Conservation (phyloP, 2,329 filamentous ascomycete species). For the Paecilomyces sp. region DNA sequence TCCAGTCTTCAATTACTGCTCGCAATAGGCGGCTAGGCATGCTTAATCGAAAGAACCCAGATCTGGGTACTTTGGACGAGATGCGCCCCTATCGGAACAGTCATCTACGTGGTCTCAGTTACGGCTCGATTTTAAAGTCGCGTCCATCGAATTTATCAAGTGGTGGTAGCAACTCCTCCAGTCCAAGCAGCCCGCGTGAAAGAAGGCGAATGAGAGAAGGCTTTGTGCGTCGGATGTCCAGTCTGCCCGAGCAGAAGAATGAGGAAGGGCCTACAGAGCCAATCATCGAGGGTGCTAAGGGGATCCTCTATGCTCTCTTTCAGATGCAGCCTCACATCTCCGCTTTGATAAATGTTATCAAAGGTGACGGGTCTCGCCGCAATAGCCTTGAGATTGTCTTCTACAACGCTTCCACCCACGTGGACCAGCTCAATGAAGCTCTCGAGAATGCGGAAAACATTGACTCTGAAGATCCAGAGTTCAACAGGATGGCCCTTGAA, state of each 20-base stretch:
- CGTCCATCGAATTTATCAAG: constrained; percentile 24
- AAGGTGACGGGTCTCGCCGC: constrained; percentile 39
- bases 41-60: constrained; percentile 50
- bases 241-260: constrained; percentile 49
- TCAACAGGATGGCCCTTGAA: constrained; percentile 31
- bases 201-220: constrained; percentile 34
- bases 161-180: constrained; percentile 33
- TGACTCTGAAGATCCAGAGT: constrained; percentile 45
- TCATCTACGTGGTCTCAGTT: constrained; percentile 51
- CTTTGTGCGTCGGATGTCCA: constrained; percentile 47
- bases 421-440: constrained; percentile 50
- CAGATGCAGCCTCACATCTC: constrained; percentile 44
- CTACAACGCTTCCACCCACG: constrained; percentile 48
- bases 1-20: constrained; percentile 36
- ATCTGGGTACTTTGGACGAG: constrained; percentile 48
- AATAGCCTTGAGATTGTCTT: constrained; percentile 50
- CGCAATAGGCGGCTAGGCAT: constrained; percentile 56
- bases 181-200: constrained; percentile 38
- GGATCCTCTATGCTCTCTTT: constrained; percentile 49
- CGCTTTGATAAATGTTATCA: constrained; percentile 40
- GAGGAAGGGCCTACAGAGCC: constrained; percentile 41
- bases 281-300: constrained; percentile 49
- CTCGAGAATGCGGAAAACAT: constrained; percentile 44
- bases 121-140: constrained; percentile 46
- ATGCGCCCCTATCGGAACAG: constrained; percentile 44